A percentile compares a stretch with the other conserved stretches of the same genome.
These are phyloP conservation scores for Serpula lacrymans DNA, from an alignment of 768 basidiomycete species.

Conservation along the genomic window DNA sequence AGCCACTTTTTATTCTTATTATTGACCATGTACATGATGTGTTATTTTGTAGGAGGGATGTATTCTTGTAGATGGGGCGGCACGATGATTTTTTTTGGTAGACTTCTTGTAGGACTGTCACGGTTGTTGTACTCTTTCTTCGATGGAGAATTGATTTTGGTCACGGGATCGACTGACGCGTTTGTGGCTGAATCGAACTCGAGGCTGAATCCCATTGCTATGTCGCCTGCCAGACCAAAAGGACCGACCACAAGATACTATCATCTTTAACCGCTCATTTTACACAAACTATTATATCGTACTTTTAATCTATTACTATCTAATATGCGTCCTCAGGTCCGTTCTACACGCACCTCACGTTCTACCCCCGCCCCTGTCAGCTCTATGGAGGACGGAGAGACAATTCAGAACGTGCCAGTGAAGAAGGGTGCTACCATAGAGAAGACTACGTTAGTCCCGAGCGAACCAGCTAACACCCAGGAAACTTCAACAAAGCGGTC, in stretches of 20 bases:
- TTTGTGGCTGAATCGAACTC: too few species aligned
- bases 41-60: too few species aligned
- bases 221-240: too few species aligned
- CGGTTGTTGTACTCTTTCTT: too few species aligned
- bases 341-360: slow-evolving; percentile 25
- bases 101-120: too few species aligned
- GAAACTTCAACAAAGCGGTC: slow-evolving; percentile 9
- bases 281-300: slow-evolving; percentile 7
- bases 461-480: background rate
- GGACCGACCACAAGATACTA: too few species aligned
- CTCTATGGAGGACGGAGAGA: slow-evolving; percentile 15
- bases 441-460: background rate
- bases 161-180: slow-evolving; percentile 19
- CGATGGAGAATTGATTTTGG: slow-evolving; percentile 6
- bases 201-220: too few species aligned
- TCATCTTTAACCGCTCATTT: slow-evolving; percentile 20
- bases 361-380: slow-evolving; percentile 7
- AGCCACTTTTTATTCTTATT: too few species aligned
- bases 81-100: too few species aligned
- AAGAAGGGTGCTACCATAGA: background rate
- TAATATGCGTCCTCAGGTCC: slow-evolving; percentile 22
- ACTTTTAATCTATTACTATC: too few species aligned
- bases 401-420: slow-evolving; percentile 5
- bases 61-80: too few species aligned
- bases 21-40: too few species aligned